These are phyloP conservation scores for Cercospora sp. DNA, from an alignment of 2,329 filamentous ascomycete species.

Conservation along the genomic window DNA sequence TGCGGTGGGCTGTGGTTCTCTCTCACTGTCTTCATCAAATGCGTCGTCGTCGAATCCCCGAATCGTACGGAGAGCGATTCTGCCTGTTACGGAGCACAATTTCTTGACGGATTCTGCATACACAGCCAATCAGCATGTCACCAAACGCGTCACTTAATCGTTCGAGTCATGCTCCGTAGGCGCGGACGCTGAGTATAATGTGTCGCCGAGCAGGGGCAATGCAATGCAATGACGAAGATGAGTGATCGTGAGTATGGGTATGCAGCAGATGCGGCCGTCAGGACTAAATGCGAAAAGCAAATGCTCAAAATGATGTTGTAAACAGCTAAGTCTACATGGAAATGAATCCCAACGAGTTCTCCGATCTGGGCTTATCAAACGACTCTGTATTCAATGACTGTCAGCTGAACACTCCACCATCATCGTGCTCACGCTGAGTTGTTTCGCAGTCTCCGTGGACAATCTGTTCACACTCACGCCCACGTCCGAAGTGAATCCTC, in stretches of 20 bases:
- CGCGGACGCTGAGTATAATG: too few species aligned
- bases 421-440: neutral
- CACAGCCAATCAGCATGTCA: too few species aligned
- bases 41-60: too few species aligned
- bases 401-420: neutral
- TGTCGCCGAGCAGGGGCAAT: too few species aligned
- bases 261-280: neutral
- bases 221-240: neutral
- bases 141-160: too few species aligned
- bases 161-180: too few species aligned
- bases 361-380: neutral
- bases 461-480: neutral
- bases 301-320: neutral
- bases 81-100: too few species aligned
- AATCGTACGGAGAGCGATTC: too few species aligned
- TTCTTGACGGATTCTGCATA: too few species aligned
- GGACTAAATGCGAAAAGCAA: neutral
- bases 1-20: too few species aligned
- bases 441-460: neutral
- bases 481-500: neutral
- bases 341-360: neutral
- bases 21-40: too few species aligned
- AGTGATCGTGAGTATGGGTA: neutral
- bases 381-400: neutral
- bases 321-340: neutral